Conservation (phyloP, 2,329 filamentous ascomycete species). For the Ceratocystis huliohia region DNA sequence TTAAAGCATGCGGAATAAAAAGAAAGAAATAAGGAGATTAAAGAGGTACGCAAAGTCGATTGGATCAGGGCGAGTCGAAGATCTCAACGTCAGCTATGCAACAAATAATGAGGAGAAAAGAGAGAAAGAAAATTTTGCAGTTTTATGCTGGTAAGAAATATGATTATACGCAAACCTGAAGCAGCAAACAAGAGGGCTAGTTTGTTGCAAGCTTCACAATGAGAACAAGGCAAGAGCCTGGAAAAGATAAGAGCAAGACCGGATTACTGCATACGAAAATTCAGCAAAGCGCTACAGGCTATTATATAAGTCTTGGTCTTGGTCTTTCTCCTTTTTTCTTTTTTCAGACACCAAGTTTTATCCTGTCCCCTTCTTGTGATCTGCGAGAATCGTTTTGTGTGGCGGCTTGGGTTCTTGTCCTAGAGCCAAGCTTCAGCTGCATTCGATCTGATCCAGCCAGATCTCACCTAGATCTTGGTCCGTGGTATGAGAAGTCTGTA, state of each 20-base stretch:
- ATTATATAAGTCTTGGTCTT: neutral
- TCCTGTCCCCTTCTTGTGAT: neutral
- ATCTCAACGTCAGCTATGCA: neutral
- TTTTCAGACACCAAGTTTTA: neutral
- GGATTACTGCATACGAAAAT: neutral
- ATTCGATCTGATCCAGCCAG: neutral
- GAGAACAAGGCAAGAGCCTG: neutral
- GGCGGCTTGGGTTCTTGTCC: neutral
- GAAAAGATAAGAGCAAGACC: neutral
- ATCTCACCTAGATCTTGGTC: constrained; percentile 1
- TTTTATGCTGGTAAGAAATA: neutral
- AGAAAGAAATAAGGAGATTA: neutral
- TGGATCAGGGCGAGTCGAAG: neutral
- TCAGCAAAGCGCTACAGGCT: neutral
- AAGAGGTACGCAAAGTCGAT: neutral
- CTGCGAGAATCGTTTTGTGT: neutral
- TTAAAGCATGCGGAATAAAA: neutral
- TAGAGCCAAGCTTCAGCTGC: constrained; percentile 3
- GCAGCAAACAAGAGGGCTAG: neutral
- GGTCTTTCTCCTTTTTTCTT: neutral
- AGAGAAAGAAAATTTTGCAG: neutral
- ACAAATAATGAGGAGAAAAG: neutral
- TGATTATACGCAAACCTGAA: neutral
- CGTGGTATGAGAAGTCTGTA: neutral
- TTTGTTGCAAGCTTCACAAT: neutral